Evolutionary conservation across 2,329 filamentous ascomycete genomes (phyloP), one percentile per base, ranked within the genome.

Genomic region (Fusarium scirpi): DNA sequence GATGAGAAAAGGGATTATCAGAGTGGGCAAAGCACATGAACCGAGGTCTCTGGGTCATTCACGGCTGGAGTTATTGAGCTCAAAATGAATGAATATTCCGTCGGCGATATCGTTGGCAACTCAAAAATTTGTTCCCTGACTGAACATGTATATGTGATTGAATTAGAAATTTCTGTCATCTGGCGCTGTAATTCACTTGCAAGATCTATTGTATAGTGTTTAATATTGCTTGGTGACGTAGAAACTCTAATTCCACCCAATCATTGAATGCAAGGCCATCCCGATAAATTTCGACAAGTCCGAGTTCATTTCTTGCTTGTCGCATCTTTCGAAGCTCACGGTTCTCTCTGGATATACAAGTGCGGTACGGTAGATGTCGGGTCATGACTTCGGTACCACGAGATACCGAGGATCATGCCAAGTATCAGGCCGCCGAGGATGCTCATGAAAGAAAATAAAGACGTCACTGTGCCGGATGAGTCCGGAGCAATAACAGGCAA

Each of bases 11-110:
- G 52, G 65, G 49, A 53, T 53, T 27, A 69, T 73, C 61, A 65
- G 67, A 38, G 52, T 67, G 72, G 58, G 66, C 61, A 58, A 64
- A 64, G 68, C 67, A 70, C 68, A 76, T 69, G 68, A 67, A 72
- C 68, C 70, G 65, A 74, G 68, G 70, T 69, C 68, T 73, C 70
- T 76, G 70, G 70, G 65, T 71, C 67, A 62, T 73, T 72, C 66
- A 65, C 65, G 69, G 70, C 70, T 74, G 72, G 73, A 73, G 73
- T 76, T 75, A 70, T 69, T 73, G 71, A 73, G 72, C 72, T 74
- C 68, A 75, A 74, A 74, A 74, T 70, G 70, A 76, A 75, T 73
- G 65, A 76, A 75, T 73, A 75, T 70, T 59, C 59, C 61, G 69
- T 60, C 59, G 70, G 59, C 58, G 57, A 53, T 57, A 67, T 69